Evolutionary conservation across 495 filamentous ascomycete species (phyloP).

Genomic region (Clavariopsis aquatica): DNA sequence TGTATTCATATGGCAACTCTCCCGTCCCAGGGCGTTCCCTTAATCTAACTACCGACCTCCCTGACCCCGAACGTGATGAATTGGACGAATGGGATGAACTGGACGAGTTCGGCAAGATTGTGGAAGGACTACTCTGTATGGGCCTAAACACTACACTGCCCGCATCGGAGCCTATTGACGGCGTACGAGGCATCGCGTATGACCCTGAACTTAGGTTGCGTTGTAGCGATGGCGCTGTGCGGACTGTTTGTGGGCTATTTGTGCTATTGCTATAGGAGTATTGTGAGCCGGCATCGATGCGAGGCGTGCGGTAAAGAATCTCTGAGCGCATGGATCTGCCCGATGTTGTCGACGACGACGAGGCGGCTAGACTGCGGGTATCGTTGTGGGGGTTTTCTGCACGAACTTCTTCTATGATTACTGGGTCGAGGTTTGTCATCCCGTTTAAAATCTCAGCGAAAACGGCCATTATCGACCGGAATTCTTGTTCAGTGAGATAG

Average conservation of each 20-base stretch:
- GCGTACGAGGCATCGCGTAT: slow-evolving; percentile 22
- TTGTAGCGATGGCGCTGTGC: slow-evolving; percentile 16
- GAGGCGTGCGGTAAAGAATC: slow-evolving; percentile 27
- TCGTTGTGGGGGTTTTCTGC: slow-evolving; percentile 16
- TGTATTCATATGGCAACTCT: slow-evolving; percentile 29
- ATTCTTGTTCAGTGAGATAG: slow-evolving; percentile 64
- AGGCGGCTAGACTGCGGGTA: slow-evolving; percentile 18
- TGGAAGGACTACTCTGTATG: slow-evolving; percentile 29
- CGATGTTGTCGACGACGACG: slow-evolving; percentile 16
- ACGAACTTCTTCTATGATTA: slow-evolving; percentile 32
- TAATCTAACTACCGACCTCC: slow-evolving; percentile 20
- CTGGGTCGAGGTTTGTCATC: slow-evolving; percentile 66
- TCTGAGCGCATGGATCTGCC: slow-evolving; percentile 18
- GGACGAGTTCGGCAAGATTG: slow-evolving; percentile 30
- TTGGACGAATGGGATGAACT: slow-evolving; percentile 19
- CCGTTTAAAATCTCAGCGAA: slow-evolving; percentile 78
- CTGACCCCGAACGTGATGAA: slow-evolving; percentile 21
- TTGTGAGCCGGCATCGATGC: not conserved
- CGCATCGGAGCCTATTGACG: slow-evolving; percentile 17
- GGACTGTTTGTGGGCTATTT: slow-evolving; percentile 30
- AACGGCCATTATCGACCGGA: slow-evolving; percentile 80
- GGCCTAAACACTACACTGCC: slow-evolving; percentile 10
- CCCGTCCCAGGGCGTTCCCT: slow-evolving; percentile 11
- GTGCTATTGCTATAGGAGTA: slow-evolving; percentile 7
- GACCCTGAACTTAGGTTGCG: slow-evolving; percentile 9